These are phyloP conservation scores for Suillus alpinus DNA, from an alignment of 768 basidiomycete species.

Conservation along the genomic window DNA sequence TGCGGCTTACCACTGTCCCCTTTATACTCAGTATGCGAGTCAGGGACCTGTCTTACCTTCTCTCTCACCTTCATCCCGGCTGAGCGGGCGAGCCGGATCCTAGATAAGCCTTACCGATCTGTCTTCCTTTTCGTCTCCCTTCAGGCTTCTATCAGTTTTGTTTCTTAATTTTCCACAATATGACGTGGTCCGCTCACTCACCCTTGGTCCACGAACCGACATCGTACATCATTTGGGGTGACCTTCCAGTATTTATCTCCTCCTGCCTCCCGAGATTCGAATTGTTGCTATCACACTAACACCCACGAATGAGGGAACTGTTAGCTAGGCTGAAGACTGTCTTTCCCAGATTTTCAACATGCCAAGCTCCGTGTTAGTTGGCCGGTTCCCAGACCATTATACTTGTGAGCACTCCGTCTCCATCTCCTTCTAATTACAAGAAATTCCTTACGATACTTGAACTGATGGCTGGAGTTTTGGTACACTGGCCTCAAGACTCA, in stretches of 20 bases:
- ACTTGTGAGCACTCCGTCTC: neutral
- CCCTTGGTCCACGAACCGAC: too few relatives aligned
- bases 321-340: neutral
- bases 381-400: neutral
- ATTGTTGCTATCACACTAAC: neutral
- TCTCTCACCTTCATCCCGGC: conserved; percentile 10
- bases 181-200: neutral
- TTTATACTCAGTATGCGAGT: neutral
- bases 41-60: neutral
- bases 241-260: neutral
- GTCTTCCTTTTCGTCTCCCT: neutral
- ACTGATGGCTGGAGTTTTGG: neutral
- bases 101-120: conserved; percentile 2
- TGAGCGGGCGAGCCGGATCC: neutral
- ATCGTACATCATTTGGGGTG: too few relatives aligned
- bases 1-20: neutral
- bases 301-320: conserved; percentile 8
- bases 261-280: neutral
- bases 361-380: neutral
- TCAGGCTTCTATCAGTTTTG: neutral
- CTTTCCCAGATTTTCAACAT: conserved; percentile 7
- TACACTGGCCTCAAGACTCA: neutral
- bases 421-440: neutral
- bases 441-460: neutral
- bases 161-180: neutral